Evolutionary conservation across 441 rosid genomes (phyloP), one percentile per base, ranked within the genome.

Genomic region (Brassica balearica): DNA sequence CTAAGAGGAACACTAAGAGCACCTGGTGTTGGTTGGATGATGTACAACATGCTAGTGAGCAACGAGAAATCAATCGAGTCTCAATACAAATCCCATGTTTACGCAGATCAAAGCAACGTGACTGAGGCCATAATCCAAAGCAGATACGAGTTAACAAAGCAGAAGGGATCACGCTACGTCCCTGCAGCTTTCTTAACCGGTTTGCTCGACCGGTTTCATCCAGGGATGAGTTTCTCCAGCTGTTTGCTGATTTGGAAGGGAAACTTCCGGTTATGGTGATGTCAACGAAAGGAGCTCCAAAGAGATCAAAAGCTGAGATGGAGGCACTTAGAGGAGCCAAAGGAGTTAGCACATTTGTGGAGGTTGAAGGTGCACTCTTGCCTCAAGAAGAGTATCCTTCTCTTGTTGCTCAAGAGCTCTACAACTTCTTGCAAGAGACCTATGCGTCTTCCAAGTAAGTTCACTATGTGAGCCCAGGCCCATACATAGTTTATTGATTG

Each of bases 141-240:
- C 84, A 83, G 96, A 81, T 91, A 87, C 36, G 87, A 87, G 17
- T 78, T 92, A 36, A 92, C 97, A n/a, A 90, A 86, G 74, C 80
- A 76, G 15, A 84, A 87, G 51, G 97, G 97, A 19, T 89, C 97
- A 15, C 97, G 97, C 34, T 91, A 86, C 48, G 97, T 87, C 20
- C 97, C 97, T 29, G 97, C 95, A 8, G 89, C 95, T 75, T 92
- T 95, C 85, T 82, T 95, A 88, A 95, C 96, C 0, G 97, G 97
- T 85, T 93, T 87, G 38, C 94, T 92, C 0, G 96, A 95, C 82
- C 98, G 0, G 94, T 92, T 19, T 74, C 86, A 55, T 86, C 97
- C 7, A 82, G 90, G 56, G 93, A 89, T 6, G 98, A 89, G 76
- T 94, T 94, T 80, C 83, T 90, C 15, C 80, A 83, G 55, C 86